These are phyloP conservation scores for Sporisorium reilianum DNA, from an alignment of 1,284 basidiomycete species.

Conservation along the genomic window DNA sequence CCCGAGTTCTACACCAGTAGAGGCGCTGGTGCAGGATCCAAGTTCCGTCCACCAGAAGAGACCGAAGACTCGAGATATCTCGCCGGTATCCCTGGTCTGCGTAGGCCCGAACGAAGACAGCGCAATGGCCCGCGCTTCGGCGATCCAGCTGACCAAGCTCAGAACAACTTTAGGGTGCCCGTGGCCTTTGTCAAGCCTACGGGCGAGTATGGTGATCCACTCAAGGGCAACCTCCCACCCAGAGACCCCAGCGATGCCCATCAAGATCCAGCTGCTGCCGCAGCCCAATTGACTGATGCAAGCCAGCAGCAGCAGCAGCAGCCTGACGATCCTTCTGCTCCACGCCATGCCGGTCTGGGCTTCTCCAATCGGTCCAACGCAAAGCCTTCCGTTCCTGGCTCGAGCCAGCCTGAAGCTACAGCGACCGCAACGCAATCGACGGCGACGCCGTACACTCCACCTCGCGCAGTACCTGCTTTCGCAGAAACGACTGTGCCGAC, in stretches of 20 bases:
- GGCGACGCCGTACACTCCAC: constrained; percentile 23
- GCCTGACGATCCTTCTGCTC: constrained; percentile 18
- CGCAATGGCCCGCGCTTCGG: constrained; percentile 30
- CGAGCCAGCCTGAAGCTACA: background rate
- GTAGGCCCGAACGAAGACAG: constrained; percentile 21
- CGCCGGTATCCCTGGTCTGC: constrained; percentile 49
- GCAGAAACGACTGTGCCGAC: constrained; percentile 4
- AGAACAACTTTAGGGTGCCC: constrained; percentile 43
- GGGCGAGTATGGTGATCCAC: constrained; percentile 44
- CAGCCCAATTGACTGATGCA: constrained; percentile 18
- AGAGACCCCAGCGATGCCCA: constrained; percentile 15
- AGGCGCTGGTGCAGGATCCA: constrained; percentile 20
- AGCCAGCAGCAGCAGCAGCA: constrained; percentile 23
- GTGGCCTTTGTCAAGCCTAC: constrained; percentile 57
- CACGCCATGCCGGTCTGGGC: constrained; percentile 48
- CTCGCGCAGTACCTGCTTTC: constrained; percentile 17
- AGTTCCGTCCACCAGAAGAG: constrained; percentile 48
- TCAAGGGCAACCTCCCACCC: constrained; percentile 32
- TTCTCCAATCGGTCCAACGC: constrained; percentile 30
- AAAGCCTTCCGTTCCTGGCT: constrained; percentile 16
- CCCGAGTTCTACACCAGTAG: constrained; percentile 48
- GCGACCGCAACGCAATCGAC: background rate
- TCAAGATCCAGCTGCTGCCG: constrained; percentile 8
- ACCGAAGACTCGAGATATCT: constrained; percentile 49
- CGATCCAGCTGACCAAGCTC: constrained; percentile 33